A percentile compares a stretch with the other conserved stretches of the same genome.
Conservation (phyloP, 495 filamentous ascomycete species). For the Xylaria cubensis region DNA sequence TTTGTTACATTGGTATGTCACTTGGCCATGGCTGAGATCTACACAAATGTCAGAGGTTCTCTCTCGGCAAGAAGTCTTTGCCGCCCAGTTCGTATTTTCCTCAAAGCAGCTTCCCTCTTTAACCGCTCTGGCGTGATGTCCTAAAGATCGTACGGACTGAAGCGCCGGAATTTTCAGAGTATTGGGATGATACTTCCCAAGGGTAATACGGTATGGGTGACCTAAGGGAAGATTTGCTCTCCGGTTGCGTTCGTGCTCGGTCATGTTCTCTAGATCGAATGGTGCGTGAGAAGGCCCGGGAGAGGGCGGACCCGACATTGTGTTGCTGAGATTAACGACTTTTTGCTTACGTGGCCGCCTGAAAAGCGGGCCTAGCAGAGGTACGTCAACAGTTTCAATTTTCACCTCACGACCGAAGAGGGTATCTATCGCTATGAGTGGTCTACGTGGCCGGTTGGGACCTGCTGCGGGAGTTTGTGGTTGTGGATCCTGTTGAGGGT, state of each 20-base stretch:
- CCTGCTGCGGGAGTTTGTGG: no score
- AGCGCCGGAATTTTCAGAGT: background rate
- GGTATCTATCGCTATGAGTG: no score
- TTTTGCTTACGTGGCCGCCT: background rate
- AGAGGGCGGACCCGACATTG: background rate
- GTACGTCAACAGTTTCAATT: background rate
- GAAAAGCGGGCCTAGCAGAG: background rate
- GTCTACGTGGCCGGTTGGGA: no score
- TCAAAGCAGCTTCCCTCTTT: background rate
- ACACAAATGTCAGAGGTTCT: slow-evolving; percentile 18
- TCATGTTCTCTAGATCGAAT: background rate
- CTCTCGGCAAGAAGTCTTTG: background rate
- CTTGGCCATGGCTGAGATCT: background rate
- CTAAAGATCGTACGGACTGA: background rate
- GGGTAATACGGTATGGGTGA: background rate
- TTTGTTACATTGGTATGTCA: background rate
- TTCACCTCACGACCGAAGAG: background rate
- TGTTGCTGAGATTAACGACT: background rate
- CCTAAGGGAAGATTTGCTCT: background rate
- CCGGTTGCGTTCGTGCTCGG: background rate
- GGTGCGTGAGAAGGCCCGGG: background rate
- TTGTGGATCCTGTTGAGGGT: no score
- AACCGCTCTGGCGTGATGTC: background rate
- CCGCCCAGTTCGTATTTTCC: background rate
- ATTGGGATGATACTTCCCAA: background rate